Evolutionary conservation across 2,329 filamentous ascomycete species (phyloP).

Genomic region (Aspergillus sp.): DNA sequence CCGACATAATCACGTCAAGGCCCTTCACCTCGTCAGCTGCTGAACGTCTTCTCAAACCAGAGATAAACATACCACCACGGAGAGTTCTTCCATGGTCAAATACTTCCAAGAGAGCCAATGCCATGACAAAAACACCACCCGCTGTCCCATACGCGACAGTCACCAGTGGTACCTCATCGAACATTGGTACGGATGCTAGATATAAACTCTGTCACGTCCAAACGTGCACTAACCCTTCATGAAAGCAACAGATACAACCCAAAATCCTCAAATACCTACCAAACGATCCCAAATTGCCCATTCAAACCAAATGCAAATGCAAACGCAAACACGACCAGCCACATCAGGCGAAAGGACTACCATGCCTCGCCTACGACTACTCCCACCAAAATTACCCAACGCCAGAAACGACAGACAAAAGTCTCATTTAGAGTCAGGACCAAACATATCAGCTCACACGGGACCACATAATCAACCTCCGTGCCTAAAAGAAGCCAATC

Average conservation of each 20-base stretch:
- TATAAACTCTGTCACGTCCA: too few species aligned
- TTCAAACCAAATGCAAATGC: too few species aligned
- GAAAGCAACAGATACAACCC: not conserved
- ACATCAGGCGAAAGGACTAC: not conserved
- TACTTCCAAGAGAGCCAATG: constrained; percentile 23
- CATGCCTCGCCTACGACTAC: not conserved
- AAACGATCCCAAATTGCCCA: not conserved
- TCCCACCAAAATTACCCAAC: not conserved
- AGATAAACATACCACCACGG: constrained; percentile 43
- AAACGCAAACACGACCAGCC: not conserved
- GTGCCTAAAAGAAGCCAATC: not conserved
- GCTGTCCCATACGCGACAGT: not conserved
- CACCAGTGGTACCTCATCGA: not conserved
- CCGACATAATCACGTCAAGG: constrained; percentile 10
- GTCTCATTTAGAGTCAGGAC: too few species aligned
- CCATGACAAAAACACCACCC: not conserved
- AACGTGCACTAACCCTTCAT: not conserved
- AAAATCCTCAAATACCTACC: not conserved
- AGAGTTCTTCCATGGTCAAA: constrained; percentile 45
- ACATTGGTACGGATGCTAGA: not conserved
- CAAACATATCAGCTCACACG: not conserved
- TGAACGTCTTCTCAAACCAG: constrained; percentile 27
- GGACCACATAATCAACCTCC: not conserved
- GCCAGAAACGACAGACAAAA: not conserved
- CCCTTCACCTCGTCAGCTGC: constrained; percentile 32